phyloP scores from a whole-genome alignment of 441 rosid genomes.

The Raphanus hybrid region DNA sequence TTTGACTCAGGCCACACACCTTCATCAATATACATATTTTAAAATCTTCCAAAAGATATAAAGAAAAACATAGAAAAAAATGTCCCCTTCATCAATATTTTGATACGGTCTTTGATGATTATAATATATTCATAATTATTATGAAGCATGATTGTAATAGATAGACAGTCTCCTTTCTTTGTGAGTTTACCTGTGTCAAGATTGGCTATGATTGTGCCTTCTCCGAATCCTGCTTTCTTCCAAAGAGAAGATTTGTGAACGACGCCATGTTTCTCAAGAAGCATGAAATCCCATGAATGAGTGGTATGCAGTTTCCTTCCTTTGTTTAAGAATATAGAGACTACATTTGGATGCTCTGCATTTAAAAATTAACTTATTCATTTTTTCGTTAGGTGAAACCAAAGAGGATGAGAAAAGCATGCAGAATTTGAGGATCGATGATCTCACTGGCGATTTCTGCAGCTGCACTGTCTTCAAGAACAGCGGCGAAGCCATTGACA shows the following conservation, averaged over 20 bases:
- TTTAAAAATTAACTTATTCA: not conserved
- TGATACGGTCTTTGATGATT: not conserved
- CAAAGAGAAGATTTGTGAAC: slow-evolving; percentile 44
- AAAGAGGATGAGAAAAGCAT: not conserved
- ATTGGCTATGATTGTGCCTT: slow-evolving; percentile 51
- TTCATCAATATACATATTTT: slow-evolving; percentile 24
- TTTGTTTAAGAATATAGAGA: slow-evolving; percentile 52
- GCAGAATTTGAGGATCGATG: not conserved
- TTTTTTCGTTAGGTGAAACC: not conserved
- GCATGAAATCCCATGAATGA: slow-evolving; percentile 58
- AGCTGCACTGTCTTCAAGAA: slow-evolving; percentile 55
- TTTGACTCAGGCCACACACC: slow-evolving; percentile 89
- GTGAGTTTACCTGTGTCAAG: slow-evolving; percentile 53
- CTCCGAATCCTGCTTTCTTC: slow-evolving; percentile 52
- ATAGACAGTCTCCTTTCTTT: not conserved
- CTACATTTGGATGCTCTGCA: slow-evolving; percentile 53
- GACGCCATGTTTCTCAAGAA: slow-evolving; percentile 46
- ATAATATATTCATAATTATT: not conserved
- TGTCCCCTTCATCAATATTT: not conserved
- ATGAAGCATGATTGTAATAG: not conserved
- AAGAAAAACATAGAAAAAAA: too few relatives aligned
- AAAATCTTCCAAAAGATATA: not conserved
- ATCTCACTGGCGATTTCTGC: slow-evolving; percentile 51
- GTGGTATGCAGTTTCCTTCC: slow-evolving; percentile 56
- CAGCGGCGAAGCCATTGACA: slow-evolving; percentile 73